Evolutionary conservation across 495 filamentous ascomycete species (phyloP), one percentile per base, ranked within the genome.

Genomic region (Pseudomonodictys pantanalensis): DNA sequence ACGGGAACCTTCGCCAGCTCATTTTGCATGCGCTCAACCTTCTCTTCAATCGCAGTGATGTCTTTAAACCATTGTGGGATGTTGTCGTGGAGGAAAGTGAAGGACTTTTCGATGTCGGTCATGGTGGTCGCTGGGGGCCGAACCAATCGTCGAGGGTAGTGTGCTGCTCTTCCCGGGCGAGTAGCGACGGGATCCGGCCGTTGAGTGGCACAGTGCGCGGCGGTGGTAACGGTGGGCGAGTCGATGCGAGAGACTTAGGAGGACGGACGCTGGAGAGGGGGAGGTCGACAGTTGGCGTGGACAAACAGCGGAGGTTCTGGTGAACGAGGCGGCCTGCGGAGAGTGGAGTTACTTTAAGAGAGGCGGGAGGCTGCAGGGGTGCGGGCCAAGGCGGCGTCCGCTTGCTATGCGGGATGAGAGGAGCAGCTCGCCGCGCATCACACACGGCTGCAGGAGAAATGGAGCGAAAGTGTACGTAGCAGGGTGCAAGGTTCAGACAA

Each of bases 11-110:
- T 67, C 22, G 80, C 76, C 60, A 90, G 84, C 71, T 90, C 87
- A 38, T 79, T 71, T 70, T 90, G 85, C 71, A 85, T 87, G 58
- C 79, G 76, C 32, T 83, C 79, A 32, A 91, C 85, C 64, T 90
- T 64, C 35, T 58, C 56, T 35, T 67, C 55, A 3, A 67, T 44
- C 39, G 58, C 59, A 23, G 35, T 23, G 5, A 67, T 5, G 35
- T 51, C 51, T 22, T 32, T 41, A 33, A 60, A 62, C 67, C 67
- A 69, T 57, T 43, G 5, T 17, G 67, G 64, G 25, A 67, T 62
- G 57, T 59, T 67, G 25, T 67, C 64, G 29, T 61, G 49, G 1
- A 69, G 64, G 43, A 35, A 65, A 20, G 51, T 61, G 56, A 69
- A 67, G 38, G 52, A 25, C 52, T 58, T 61, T 25, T 61, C 48